Percentiles rank a stretch among this genome's conserved stretches.
These are phyloP conservation scores for Termitomyces sp. DNA, from an alignment of 768 basidiomycete genomes.

Conservation along the genomic window DNA sequence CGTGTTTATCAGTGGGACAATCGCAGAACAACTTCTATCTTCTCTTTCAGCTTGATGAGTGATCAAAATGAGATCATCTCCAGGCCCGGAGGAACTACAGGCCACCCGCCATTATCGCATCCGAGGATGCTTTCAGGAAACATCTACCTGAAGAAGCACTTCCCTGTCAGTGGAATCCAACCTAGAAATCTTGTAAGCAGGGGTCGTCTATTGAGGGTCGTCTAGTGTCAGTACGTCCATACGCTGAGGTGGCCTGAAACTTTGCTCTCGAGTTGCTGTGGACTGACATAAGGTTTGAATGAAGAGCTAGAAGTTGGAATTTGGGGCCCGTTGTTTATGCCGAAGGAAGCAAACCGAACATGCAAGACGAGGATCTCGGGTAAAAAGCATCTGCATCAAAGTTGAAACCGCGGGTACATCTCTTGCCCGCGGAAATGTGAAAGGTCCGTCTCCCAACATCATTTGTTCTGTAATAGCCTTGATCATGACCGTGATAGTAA, in stretches of 20 bases:
- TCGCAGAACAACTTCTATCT: slow-evolving; percentile 3
- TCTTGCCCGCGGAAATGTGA: slow-evolving; percentile 22
- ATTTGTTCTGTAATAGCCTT: slow-evolving; percentile 32
- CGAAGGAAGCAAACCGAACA: slow-evolving; percentile 12
- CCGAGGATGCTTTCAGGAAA: slow-evolving; percentile 13
- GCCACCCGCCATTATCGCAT: slow-evolving; percentile 17
- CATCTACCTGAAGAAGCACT: slow-evolving; percentile 12
- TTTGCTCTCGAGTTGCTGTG: slow-evolving; percentile 2
- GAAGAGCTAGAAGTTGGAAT: not conserved
- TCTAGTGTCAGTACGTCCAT: not conserved
- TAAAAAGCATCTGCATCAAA: slow-evolving; percentile 12
- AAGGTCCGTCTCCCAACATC: slow-evolving; percentile 24
- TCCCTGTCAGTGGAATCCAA: slow-evolving; percentile 10
- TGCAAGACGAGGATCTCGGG: slow-evolving; percentile 17
- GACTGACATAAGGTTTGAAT: slow-evolving; percentile 2
- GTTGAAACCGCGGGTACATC: slow-evolving; percentile 20
- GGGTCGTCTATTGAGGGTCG: not conserved
- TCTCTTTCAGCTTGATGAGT: slow-evolving; percentile 8
- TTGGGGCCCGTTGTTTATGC: slow-evolving; percentile 13
- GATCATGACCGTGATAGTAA: slow-evolving; percentile 22
- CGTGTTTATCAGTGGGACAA: slow-evolving; percentile 4
- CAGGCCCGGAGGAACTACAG: slow-evolving; percentile 6
- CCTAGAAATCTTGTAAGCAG: slow-evolving; percentile 2
- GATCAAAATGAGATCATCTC: slow-evolving; percentile 11
- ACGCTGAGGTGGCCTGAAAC: slow-evolving; percentile 3